Base-by-base conservation (phyloP, 805 yeast species). In the Metschnikowia dekortorum region DNA sequence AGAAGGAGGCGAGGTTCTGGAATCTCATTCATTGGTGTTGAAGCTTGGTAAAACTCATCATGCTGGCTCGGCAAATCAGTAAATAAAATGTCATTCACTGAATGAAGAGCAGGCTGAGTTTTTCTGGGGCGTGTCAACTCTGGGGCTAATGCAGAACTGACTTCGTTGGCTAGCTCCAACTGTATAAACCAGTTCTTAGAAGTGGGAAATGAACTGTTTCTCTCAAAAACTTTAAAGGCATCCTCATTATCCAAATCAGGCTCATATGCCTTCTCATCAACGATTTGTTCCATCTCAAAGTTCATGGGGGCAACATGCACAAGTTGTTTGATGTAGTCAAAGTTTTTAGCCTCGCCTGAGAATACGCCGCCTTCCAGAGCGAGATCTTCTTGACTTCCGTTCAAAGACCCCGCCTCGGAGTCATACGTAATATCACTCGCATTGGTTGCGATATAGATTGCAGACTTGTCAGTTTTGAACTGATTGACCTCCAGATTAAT, bases 261-360 rank as follows among this genome's bases (percentile, higher is more conserved):
- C 63, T 87, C 94, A 61, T 80, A 87, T 2, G 82, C 85, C 58
- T 81, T 84, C 55, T 84, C 87, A 44, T 77, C 73, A 6, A 84
- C 73, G 18, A 82, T 62, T 2, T 74, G 78, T 46, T 60, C 56
- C 57, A 64, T 62, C 55, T 61, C 61, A 31, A 39, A 48, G 36
- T 63, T 60, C n/a, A 60, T 54, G 0, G 76, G 75, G 8, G 69
- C 55, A 2, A 60, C 61, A 37, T 63, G 64, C 9, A 70, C 67
- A 37, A 72, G 55, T 37, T 66, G 70, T 45, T 65, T 66, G 48
- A 71, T 64, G 49, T 73, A 70, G 36, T 69, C 70, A 39, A 61
- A 62, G 48, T 68, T 64, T 13, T 50, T 47, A 8, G 31, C 49
- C 35, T 53, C 54, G 8, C 53, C 46, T 5, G 54, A 60, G 6